Evolutionary conservation across 1,139 yeast species (phyloP).

Genomic region (Pichia inconspicua): DNA sequence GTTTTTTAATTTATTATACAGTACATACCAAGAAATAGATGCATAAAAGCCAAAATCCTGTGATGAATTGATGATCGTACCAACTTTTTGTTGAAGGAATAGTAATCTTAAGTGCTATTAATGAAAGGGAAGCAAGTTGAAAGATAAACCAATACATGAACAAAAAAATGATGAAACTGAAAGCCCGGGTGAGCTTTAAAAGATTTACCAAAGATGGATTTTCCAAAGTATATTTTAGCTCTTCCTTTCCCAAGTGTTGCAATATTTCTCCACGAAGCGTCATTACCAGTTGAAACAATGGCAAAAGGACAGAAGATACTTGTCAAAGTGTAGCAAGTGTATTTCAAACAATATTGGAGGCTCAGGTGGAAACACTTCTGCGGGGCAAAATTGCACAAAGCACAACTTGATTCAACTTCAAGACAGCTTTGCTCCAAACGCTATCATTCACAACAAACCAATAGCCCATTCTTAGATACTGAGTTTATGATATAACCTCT

Average conservation of each 20-base stretch:
- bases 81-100: constrained; percentile 18
- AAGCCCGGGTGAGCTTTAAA: constrained; percentile 15
- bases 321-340: no score
- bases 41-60: constrained; percentile 27
- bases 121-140: constrained; percentile 12
- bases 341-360: no score
- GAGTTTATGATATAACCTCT: no score
- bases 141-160: constrained; percentile 16
- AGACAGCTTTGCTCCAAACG: no score
- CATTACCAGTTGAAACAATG: constrained; percentile 1
- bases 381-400: no score
- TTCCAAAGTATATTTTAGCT: constrained; percentile 12
- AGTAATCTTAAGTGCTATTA: constrained; percentile 15
- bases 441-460: no score
- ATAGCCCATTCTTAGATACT: no score
- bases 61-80: constrained; percentile 18
- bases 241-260: constrained; percentile 21
- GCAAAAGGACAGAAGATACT: no score
- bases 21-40: constrained; percentile 21
- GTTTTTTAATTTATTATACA: no score
- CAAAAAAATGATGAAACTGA: constrained; percentile 16
- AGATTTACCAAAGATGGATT: constrained; percentile 8
- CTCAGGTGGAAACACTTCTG: no score
- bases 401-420: no score
- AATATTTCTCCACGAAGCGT: constrained; percentile 21